Conservation (phyloP, 225 moss, liverwort and hornwort species). For the Neckera pumila region DNA sequence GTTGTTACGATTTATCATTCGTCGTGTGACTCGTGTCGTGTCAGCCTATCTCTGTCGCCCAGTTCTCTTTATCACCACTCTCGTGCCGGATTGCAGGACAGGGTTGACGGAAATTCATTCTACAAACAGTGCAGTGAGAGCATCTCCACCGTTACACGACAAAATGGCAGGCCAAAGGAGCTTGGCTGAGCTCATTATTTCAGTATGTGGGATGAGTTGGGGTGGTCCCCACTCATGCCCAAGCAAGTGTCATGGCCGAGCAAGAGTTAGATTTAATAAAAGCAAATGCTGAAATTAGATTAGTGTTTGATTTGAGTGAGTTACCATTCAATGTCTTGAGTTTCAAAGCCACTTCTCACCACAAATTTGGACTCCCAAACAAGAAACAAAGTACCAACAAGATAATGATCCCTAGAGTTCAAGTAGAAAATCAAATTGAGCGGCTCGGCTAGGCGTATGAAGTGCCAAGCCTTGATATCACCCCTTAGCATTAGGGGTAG, state of each 20-base stretch:
- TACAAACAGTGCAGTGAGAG: too few relatives aligned
- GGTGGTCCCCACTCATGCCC: background rate
- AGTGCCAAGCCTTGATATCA: too few relatives aligned
- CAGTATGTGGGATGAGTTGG: background rate
- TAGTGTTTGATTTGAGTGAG: background rate
- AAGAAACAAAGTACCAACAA: background rate
- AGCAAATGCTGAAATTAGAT: background rate
- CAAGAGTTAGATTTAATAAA: background rate
- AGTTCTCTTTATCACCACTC: background rate
- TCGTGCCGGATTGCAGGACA: background rate
- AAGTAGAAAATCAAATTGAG: background rate
- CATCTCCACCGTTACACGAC: background rate
- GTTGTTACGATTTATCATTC: background rate
- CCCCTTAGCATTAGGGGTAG: too few relatives aligned
- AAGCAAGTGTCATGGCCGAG: accelerated
- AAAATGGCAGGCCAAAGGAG: background rate
- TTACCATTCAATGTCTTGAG: accelerated
- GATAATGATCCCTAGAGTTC: accelerated
- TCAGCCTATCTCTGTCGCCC: background rate
- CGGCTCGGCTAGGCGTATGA: too few relatives aligned
- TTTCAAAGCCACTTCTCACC: accelerated
- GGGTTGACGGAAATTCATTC: background rate
- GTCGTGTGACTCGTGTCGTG: background rate
- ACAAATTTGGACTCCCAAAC: accelerated
- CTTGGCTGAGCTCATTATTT: background rate